Evolutionary conservation across 2,329 filamentous ascomycete genomes (phyloP).

Genomic region (Conoideocrella luteorostrata): DNA sequence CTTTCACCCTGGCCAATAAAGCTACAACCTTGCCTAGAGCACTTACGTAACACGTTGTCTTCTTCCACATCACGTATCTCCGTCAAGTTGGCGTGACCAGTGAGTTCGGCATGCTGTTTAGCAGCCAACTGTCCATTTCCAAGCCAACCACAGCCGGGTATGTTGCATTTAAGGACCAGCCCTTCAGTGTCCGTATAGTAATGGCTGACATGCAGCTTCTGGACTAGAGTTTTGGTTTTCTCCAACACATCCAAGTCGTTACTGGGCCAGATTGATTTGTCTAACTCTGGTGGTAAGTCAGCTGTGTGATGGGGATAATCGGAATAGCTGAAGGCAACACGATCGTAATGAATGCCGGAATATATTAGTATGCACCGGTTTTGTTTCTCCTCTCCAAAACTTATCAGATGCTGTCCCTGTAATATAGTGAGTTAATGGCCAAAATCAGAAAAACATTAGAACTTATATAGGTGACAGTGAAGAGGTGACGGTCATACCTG

Average conservation of each 20-base stretch:
- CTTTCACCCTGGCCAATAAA: slow-evolving; percentile 61
- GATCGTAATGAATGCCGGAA: slow-evolving; percentile 90
- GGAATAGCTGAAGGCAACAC: slow-evolving; percentile 67
- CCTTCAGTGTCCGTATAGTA: slow-evolving; percentile 87
- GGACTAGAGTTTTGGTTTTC: slow-evolving; percentile 58
- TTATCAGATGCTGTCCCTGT: slow-evolving; percentile 32
- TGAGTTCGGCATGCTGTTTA: slow-evolving; percentile 53
- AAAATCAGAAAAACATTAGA: no score
- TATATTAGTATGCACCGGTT: slow-evolving; percentile 78
- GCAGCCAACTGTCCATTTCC: slow-evolving; percentile 61
- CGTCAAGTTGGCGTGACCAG: slow-evolving; percentile 53
- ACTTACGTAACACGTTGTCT: slow-evolving; percentile 68
- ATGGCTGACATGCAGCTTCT: slow-evolving; percentile 59
- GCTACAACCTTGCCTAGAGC: slow-evolving; percentile 56
- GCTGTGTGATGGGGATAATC: slow-evolving; percentile 49
- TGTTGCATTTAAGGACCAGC: slow-evolving; percentile 72
- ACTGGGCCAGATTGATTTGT: slow-evolving; percentile 55
- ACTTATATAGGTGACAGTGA: no score
- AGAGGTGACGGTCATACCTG: slow-evolving; percentile 29
- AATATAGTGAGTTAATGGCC: neutral
- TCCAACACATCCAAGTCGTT: slow-evolving; percentile 62
- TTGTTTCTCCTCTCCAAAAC: slow-evolving; percentile 68
- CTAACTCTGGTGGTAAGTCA: slow-evolving; percentile 62
- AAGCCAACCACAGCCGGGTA: slow-evolving; percentile 54
- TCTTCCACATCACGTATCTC: slow-evolving; percentile 76